A percentile compares a stretch with the other conserved stretches of the same genome.
Evolutionary conservation across 768 basidiomycete genomes (phyloP).

Genomic region (Collybia sordida): DNA sequence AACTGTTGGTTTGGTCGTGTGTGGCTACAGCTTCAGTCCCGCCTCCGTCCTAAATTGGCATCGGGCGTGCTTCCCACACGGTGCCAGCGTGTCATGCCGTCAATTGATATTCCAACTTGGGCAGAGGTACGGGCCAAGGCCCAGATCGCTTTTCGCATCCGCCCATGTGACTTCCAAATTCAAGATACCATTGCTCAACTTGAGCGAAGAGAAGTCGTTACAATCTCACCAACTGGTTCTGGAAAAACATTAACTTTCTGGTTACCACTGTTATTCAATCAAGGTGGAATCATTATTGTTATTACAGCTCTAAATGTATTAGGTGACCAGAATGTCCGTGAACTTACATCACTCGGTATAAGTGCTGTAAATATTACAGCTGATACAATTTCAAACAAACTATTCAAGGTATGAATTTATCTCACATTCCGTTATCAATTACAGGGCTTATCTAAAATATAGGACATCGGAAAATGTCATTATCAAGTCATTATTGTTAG

Average conservation of each 20-base stretch:
- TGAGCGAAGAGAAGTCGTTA: conserved; percentile 15
- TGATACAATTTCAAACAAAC: no score
- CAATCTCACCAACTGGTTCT: no score
- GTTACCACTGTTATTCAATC: conserved; percentile 18
- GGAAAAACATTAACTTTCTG: conserved; percentile 25
- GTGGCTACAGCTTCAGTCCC: no score
- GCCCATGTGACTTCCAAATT: conserved; percentile 15
- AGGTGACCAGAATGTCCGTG: conserved; percentile 16
- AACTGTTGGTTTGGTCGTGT: no score
- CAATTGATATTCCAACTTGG: conserved; percentile 2
- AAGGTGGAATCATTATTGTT: conserved; percentile 14
- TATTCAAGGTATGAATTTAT: conserved; percentile 15
- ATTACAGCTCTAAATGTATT: conserved; percentile 20
- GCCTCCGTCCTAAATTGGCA: no score
- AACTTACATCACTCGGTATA: conserved; percentile 10
- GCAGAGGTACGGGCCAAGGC: conserved; percentile 4
- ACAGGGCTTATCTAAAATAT: conserved; percentile 6
- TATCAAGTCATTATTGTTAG: conserved; percentile 16
- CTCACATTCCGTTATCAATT: conserved; percentile 1
- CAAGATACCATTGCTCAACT: conserved; percentile 7
- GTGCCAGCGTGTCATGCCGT: no score
- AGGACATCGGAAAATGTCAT: conserved; percentile 16
- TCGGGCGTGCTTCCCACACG: no score
- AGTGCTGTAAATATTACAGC: conserved; percentile 12
- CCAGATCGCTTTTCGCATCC: conserved; percentile 10